Evolutionary conservation across 495 filamentous ascomycete species (phyloP), one percentile per base, ranked within the genome.

Genomic region (Cercophora newfieldiana): DNA sequence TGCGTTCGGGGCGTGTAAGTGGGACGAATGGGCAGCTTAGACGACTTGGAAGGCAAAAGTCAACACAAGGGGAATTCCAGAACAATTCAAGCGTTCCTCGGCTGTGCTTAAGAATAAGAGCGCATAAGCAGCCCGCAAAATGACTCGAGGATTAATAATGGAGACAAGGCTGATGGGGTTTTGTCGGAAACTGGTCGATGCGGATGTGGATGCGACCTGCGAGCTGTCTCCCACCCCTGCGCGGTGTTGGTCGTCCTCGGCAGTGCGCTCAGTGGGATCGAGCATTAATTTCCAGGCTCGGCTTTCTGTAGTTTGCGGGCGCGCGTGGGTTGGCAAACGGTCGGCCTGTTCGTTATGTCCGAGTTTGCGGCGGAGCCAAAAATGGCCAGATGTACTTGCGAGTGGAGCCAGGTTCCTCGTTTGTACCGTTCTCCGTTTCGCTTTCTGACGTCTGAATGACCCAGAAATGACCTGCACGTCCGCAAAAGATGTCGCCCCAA

Each of bases 291-390:
- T 67, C 37, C 37, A 44, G 37, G 37, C 60, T 69, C 68, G 61
- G 68, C 61, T 25, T 65, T 63, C 57, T 56, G 56, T 61, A 54
- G 59, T 60, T 44, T 53, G 60, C 60, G 37, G 37, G 49, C 58
- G 31, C 49, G 56, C 31, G 60, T 25, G 59, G 7, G 60, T 61
- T 64, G 49, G 60, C 65, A 68, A 72, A 69, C 66, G 68, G 73
- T 75, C 73, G 73, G 73, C 72, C 56, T 74, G 71, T 74, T 75
- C 47, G 68, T 74, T 75, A 74, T 74, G 69, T 72, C 73, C 73
- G 73, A 75, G 73, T 63, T 8, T 19, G 66, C 68, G 69, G 68
- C 30, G n/a, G n/a, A 44, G 71, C 65, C 61, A 63, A 44, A 8
- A 44, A 8, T 44, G 37, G 10, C 12, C 37, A 2, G 10, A 44